Conservation (phyloP, 2,329 filamentous ascomycete genomes). For the Ilyonectria mors-panacis region DNA sequence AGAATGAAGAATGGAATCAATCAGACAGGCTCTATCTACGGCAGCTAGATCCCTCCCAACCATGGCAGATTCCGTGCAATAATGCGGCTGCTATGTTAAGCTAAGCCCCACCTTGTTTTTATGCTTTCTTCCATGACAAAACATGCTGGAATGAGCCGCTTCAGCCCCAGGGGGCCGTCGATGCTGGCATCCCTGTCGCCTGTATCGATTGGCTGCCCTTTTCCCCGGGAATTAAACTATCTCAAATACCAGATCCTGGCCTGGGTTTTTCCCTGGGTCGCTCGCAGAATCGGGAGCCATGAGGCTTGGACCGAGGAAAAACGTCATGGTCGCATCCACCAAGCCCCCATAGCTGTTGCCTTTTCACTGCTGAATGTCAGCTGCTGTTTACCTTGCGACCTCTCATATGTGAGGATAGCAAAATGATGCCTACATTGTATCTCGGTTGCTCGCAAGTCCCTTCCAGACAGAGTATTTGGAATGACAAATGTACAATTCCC, state of each 20-base stretch:
- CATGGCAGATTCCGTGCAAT: neutral
- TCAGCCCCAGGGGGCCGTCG: neutral
- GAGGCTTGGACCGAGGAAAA: neutral
- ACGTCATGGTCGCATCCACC: neutral
- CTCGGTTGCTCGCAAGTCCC: neutral
- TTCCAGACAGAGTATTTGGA: neutral
- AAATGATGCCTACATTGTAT: too few relatives aligned
- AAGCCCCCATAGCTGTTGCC: neutral
- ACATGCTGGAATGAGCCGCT: neutral
- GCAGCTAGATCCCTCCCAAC: neutral
- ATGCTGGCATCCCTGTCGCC: neutral
- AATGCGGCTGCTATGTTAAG: neutral
- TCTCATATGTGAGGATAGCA: neutral
- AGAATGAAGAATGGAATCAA: neutral
- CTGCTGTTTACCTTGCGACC: neutral
- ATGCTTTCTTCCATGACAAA: too few relatives aligned
- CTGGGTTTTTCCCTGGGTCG: neutral
- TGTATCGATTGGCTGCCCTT: neutral
- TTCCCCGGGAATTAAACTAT: neutral
- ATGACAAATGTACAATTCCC: neutral
- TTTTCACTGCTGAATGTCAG: neutral
- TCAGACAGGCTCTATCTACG: neutral
- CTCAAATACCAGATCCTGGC: slow-evolving; percentile 1
- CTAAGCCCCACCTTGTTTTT: neutral
- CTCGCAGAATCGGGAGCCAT: neutral